Percentiles rank a stretch among this genome's conserved stretches.
These are phyloP conservation scores for Alternaria atra DNA, from an alignment of 2,329 filamentous ascomycete genomes.

Conservation along the genomic window DNA sequence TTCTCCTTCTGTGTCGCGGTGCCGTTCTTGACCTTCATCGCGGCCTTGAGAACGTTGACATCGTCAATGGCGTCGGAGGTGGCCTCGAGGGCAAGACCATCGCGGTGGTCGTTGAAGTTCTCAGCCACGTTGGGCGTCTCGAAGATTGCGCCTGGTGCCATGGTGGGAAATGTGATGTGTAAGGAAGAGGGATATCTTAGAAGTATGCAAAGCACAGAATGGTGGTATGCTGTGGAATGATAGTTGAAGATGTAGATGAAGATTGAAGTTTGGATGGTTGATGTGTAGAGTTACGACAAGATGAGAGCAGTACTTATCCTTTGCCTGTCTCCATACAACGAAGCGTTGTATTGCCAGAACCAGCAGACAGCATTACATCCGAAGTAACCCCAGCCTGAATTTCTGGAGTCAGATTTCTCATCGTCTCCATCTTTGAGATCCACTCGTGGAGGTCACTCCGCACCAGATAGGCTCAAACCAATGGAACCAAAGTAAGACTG, in stretches of 20 bases:
- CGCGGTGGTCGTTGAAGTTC: conserved; percentile 59
- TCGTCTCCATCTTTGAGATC: conserved; percentile 28
- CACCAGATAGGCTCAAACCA: conserved; percentile 21
- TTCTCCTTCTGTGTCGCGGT: conserved; percentile 56
- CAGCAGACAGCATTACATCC: conserved; percentile 16
- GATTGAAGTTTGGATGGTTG: conserved; percentile 12
- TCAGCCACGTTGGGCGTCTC: conserved; percentile 55
- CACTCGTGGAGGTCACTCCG: conserved; percentile 26
- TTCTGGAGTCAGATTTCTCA: conserved; percentile 27
- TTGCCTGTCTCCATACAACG: conserved; percentile 12
- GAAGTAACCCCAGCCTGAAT: conserved; percentile 33
- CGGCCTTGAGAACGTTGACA: conserved; percentile 68
- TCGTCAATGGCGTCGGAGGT: conserved; percentile 67
- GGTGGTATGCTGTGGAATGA: conserved; percentile 3
- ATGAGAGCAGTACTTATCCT: conserved; percentile 36
- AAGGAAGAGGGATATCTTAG: conserved; percentile 29
- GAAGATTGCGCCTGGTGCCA: conserved; percentile 57
- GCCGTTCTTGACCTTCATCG: conserved; percentile 60
- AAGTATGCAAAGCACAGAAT: conserved; percentile 5
- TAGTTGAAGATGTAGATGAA: conserved; percentile 3
- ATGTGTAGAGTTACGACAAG: conserved; percentile 9
- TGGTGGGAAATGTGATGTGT: conserved; percentile 34
- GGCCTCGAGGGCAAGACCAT: conserved; percentile 66
- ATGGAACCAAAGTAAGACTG: conserved; percentile 9
- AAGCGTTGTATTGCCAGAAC: conserved; percentile 16